These are phyloP conservation scores for Podila verticillata DNA, from an alignment of 192 early-diverging fungal genomes.

Conservation along the genomic window DNA sequence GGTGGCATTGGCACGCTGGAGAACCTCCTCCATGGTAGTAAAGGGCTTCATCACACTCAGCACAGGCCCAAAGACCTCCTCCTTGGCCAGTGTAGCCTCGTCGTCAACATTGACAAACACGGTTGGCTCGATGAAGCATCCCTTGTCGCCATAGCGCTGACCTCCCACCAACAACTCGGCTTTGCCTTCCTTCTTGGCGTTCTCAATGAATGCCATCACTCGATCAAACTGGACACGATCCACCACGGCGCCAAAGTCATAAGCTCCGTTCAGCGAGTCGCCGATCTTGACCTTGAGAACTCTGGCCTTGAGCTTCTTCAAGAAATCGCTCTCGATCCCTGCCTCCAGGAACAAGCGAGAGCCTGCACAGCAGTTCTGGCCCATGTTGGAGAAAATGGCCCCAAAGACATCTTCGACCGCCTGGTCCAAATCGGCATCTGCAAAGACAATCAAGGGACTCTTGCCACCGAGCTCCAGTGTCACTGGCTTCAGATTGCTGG, in stretches of 20 bases:
- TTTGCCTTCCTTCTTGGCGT: conserved; percentile 65
- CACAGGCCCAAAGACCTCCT: conserved; percentile 93
- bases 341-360: conserved; percentile 83
- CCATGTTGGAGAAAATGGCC: conserved; percentile 83
- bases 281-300: conserved; percentile 69
- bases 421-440: conserved; percentile 79
- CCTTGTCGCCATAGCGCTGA: conserved; percentile 67
- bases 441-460: conserved; percentile 84
- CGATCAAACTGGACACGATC: conserved; percentile 70
- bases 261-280: conserved; percentile 68
- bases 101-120: conserved; percentile 74
- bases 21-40: conserved; percentile 73
- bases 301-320: conserved; percentile 66
- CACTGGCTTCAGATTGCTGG: conserved; percentile 76
- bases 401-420: conserved; percentile 74
- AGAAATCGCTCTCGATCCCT: conserved; percentile 74
- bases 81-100: conserved; percentile 63
- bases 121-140: conserved; percentile 84
- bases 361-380: conserved; percentile 83
- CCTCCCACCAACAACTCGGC: conserved; percentile 67
- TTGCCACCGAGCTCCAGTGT: conserved; percentile 93
- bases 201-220: conserved; percentile 69
- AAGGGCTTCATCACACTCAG: conserved; percentile 77
- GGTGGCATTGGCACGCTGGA: conserved; percentile 76
- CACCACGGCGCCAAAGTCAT: conserved; percentile 79